A percentile compares a stretch with the other conserved stretches of the same genome.
Conservation (phyloP, 208 protist species). For the Leishmania arabica region DNA sequence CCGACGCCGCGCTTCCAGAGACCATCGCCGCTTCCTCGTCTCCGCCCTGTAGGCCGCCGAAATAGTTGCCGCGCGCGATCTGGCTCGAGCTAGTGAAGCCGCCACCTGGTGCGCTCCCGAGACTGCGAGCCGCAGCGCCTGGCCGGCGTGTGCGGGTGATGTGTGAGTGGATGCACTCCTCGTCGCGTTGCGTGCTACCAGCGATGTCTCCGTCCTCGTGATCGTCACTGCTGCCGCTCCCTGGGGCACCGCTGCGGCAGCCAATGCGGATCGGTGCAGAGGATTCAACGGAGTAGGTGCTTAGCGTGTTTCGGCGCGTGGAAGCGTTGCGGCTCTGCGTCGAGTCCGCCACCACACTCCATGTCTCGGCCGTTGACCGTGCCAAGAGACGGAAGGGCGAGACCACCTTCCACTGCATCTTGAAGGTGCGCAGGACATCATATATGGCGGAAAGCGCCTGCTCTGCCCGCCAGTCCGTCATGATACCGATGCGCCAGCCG, state of each 20-base stretch:
- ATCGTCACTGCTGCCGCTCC: slow-evolving; percentile 22
- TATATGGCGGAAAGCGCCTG: slow-evolving; percentile 63
- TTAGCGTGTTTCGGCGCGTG: not conserved
- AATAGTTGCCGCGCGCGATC: slow-evolving; percentile 29
- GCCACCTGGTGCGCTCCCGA: slow-evolving; percentile 6
- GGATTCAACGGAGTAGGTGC: slow-evolving; percentile 1
- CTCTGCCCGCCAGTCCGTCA: slow-evolving; percentile 77
- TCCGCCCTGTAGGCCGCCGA: slow-evolving; percentile 13
- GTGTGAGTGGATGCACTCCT: slow-evolving; percentile 20
- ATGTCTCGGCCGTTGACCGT: slow-evolving; percentile 65
- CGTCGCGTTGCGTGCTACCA: slow-evolving; percentile 24
- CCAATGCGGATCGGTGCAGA: slow-evolving; percentile 39
- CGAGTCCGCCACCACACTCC: slow-evolving; percentile 38
- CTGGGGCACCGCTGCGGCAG: not conserved
- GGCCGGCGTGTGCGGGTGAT: slow-evolving; percentile 12
- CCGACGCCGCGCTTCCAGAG: not conserved
- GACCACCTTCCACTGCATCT: slow-evolving; percentile 89
- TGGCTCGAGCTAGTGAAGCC: slow-evolving; percentile 18
- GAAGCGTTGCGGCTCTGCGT: not conserved
- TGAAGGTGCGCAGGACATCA: slow-evolving; percentile 46
- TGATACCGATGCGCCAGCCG: slow-evolving; percentile 90
- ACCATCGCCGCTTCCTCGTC: not conserved
- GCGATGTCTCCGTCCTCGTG: slow-evolving; percentile 23
- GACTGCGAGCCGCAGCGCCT: slow-evolving; percentile 11
- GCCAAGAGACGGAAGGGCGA: slow-evolving; percentile 70